phyloP scores from a whole-genome alignment of 2,329 filamentous ascomycete species.

The Bipolaris bicolor region DNA sequence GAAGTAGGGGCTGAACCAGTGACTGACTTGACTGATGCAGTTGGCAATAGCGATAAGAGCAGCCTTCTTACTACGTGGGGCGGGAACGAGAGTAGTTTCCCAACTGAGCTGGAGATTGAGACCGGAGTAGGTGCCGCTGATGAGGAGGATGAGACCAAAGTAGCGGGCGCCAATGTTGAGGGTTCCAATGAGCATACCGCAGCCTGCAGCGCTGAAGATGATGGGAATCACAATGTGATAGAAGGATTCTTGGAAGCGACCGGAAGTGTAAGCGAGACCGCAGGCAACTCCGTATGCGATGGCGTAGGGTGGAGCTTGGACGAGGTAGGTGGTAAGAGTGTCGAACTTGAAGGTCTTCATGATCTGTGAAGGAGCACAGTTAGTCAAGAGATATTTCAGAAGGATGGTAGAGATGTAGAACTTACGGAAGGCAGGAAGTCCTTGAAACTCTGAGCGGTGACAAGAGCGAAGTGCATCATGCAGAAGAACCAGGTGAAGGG shows the following conservation, averaged over 20 bases:
- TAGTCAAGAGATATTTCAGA: neutral
- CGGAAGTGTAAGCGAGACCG: slow-evolving; percentile 34
- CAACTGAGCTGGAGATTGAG: slow-evolving; percentile 53
- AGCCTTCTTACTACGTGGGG: slow-evolving; percentile 51
- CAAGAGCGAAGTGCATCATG: slow-evolving; percentile 49
- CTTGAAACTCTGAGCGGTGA: slow-evolving; percentile 43
- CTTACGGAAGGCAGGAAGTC: slow-evolving; percentile 42
- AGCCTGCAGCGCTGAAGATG: slow-evolving; percentile 28
- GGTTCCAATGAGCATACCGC: slow-evolving; percentile 37
- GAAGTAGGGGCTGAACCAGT: slow-evolving; percentile 55
- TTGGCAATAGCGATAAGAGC: slow-evolving; percentile 54
- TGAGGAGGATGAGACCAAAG: slow-evolving; percentile 38
- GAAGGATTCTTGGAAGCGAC: slow-evolving; percentile 38
- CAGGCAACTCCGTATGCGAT: slow-evolving; percentile 37
- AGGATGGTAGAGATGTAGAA: neutral
- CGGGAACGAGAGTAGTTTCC: slow-evolving; percentile 53
- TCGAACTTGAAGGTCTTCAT: slow-evolving; percentile 30
- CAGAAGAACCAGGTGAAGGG: slow-evolving; percentile 52
- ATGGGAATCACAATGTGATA: slow-evolving; percentile 38
- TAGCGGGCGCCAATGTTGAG: slow-evolving; percentile 40
- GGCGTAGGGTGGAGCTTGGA: slow-evolving; percentile 52
- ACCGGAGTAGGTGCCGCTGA: slow-evolving; percentile 49
- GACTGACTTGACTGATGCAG: slow-evolving; percentile 49
- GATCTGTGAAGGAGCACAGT: slow-evolving; percentile 13
- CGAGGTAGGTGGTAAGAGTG: slow-evolving; percentile 46